These are phyloP conservation scores for Fusarium sp. DNA, from an alignment of 2,329 filamentous ascomycete genomes.

Conservation along the genomic window DNA sequence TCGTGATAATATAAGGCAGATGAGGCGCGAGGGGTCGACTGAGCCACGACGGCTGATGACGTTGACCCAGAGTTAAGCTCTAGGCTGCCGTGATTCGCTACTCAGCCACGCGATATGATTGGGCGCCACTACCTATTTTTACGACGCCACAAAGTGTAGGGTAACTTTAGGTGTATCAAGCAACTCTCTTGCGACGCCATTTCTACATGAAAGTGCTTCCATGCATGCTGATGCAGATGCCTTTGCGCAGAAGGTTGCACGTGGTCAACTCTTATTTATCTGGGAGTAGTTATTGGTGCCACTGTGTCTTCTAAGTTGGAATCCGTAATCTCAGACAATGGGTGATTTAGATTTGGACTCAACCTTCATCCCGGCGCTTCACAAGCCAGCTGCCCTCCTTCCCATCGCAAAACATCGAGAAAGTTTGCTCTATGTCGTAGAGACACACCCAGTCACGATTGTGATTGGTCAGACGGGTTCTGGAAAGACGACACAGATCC, in stretches of 20 bases:
- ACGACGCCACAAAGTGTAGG: constrained; percentile 18
- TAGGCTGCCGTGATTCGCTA: constrained; percentile 45
- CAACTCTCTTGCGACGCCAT: background rate
- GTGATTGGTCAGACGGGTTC: constrained; percentile 95
- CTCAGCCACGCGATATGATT: constrained; percentile 35
- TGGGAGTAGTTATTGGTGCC: background rate
- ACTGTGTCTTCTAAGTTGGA: background rate
- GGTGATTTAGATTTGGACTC: constrained; percentile 68
- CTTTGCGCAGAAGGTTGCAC: background rate
- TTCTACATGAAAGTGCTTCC: background rate
- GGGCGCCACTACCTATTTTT: background rate
- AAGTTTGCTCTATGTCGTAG: constrained; percentile 84
- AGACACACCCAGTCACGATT: constrained; percentile 86
- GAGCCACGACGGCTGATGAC: constrained; percentile 52
- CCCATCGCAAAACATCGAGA: constrained; percentile 89
- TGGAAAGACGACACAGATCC: constrained; percentile 95
- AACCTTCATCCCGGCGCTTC: constrained; percentile 80
- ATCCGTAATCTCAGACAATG: constrained; percentile 51
- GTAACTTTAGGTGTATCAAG: constrained; percentile 14
- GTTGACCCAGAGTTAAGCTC: constrained; percentile 47
- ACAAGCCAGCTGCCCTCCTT: constrained; percentile 85
- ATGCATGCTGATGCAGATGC: background rate
- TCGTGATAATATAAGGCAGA: constrained; percentile 44
- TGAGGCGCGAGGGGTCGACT: constrained; percentile 47
- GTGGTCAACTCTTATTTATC: background rate